phyloP scores from a whole-genome alignment of 2,329 filamentous ascomycete genomes.

The Lachnellula occidentalis region DNA sequence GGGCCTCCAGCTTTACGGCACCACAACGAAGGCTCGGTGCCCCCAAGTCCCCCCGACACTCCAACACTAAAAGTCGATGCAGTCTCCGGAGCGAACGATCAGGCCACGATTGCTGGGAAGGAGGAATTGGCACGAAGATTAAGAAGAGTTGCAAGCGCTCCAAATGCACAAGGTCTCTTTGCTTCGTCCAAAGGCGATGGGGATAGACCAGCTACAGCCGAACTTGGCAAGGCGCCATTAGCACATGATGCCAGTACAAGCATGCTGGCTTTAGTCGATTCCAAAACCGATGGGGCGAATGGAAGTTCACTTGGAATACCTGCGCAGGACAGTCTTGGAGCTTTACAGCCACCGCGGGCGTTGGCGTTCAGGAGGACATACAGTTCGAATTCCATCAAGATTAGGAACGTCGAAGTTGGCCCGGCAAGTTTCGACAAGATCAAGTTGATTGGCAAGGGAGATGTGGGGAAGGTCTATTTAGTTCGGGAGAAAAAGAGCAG shows the following conservation, averaged over 20 bases:
- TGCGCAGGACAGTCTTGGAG: constrained; percentile 48
- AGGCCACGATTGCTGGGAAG: constrained; percentile 71
- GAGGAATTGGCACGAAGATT: constrained; percentile 92
- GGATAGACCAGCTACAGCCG: constrained; percentile 75
- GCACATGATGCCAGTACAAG: constrained; percentile 49
- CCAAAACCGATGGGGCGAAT: constrained; percentile 37
- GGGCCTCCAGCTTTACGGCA: constrained; percentile 89
- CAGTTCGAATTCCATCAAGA: constrained; percentile 98
- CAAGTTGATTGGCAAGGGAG: constrained; percentile 97
- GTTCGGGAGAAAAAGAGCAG: constrained; percentile 97
- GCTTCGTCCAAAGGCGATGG: constrained; percentile 50
- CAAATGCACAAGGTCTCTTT: constrained; percentile 93
- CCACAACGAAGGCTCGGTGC: constrained; percentile 89
- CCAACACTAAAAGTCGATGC: constrained; percentile 71
- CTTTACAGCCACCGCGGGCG: constrained; percentile 61
- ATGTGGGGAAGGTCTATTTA: constrained; percentile 97
- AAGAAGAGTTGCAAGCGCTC: constrained; percentile 89
- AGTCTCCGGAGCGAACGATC: constrained; percentile 56
- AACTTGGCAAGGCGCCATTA: constrained; percentile 78
- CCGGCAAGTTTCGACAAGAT: constrained; percentile 98
- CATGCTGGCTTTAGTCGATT: constrained; percentile 42
- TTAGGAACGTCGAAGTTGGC: constrained; percentile 92
- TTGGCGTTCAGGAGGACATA: constrained; percentile 89
- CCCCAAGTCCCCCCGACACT: constrained; percentile 87
- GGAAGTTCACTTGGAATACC: constrained; percentile 34